Base-by-base conservation (phyloP, 345 rosid species). In the Sapria himalayana region DNA sequence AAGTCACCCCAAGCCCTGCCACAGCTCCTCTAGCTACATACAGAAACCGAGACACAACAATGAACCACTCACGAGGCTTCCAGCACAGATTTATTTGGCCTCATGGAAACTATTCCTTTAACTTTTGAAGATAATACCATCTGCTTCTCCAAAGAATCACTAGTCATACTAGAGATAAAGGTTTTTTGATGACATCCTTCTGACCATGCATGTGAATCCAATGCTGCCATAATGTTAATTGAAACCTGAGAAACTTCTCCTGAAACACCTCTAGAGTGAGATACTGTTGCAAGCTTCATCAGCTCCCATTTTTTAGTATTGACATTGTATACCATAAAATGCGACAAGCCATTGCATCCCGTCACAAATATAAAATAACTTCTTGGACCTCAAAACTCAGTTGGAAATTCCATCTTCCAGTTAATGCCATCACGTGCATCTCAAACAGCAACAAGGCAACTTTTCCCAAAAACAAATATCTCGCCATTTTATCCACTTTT, bases 371-470 rank as follows among this genome's bases (percentile, higher is more conserved):
- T 36, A 4, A 52, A 39, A 51, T 58, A 69, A 60, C 70, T 42
- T 78, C 63, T 61, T 80, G 79, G 59, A 77, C 70, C 51, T 75
- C 78, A 51, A 84, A 58, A 59, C 99, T 71, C 78, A 22, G 57
- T 62, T 14, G 69, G 58, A 61, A 80, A 69, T 60, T 91, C 96
- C 62, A 61, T 71, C 62, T 63, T 71, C 99, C 99, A 91, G 34
- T 82, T 63, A 57, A 84, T 37, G 54, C 77, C 93, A 15, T 95
- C 95, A 59, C 75, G 85, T 46, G 64, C 9, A 54, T 81, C 69
- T 63, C 93, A 91, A 59, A 91, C 57, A 52, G 92, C 92, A 66
- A 69, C 76, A 48, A 91, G 74, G 50, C 65, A 63, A 46, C 96
- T 92, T 59, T 62, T 65, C 35, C 77, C 60, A 20, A 74, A 73